A percentile compares a stretch with the other conserved stretches of the same genome.
Conservation (phyloP, 2,329 filamentous ascomycete species). For the Colletotrichum tanaceti region DNA sequence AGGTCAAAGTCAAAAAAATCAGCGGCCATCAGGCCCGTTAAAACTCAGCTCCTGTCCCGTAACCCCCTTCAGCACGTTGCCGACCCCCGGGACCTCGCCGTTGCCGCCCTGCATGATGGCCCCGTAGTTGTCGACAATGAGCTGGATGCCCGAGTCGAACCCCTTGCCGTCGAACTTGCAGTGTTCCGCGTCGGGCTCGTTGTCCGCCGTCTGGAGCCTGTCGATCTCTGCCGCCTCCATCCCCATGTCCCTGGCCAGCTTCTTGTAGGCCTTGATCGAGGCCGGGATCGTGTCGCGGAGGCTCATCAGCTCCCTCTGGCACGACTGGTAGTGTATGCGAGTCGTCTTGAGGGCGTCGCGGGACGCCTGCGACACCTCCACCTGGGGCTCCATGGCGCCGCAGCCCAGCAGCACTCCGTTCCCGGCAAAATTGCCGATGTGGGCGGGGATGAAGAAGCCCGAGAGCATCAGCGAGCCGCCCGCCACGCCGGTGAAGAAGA, state of each 20-base stretch:
- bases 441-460: conserved; percentile 68
- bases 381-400: conserved; percentile 65
- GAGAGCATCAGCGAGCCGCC: conserved; percentile 65
- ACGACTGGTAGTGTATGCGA: conserved; percentile 67
- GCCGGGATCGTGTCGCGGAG: conserved; percentile 63
- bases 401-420: conserved; percentile 67
- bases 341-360: conserved; percentile 57
- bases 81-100: conserved; percentile 61
- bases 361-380: conserved; percentile 57
- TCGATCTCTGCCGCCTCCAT: conserved; percentile 58
- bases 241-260: conserved; percentile 57
- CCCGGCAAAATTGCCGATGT: conserved; percentile 62
- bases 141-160: conserved; percentile 66
- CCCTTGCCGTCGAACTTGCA: conserved; percentile 67
- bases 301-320: conserved; percentile 60
- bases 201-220: conserved; percentile 66
- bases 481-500: conserved; percentile 69
- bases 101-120: conserved; percentile 64
- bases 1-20: no score
- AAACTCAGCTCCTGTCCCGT: conserved; percentile 60
- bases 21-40: background rate
- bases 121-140: conserved; percentile 63
- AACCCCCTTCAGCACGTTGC: conserved; percentile 60
- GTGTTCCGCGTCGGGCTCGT: conserved; percentile 65
- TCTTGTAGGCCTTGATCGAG: conserved; percentile 62